Percentiles rank a stretch among this genome's conserved stretches.
phyloP scores from a whole-genome alignment of 2,329 filamentous ascomycete species.

The Apiospora rasikravindrae region DNA sequence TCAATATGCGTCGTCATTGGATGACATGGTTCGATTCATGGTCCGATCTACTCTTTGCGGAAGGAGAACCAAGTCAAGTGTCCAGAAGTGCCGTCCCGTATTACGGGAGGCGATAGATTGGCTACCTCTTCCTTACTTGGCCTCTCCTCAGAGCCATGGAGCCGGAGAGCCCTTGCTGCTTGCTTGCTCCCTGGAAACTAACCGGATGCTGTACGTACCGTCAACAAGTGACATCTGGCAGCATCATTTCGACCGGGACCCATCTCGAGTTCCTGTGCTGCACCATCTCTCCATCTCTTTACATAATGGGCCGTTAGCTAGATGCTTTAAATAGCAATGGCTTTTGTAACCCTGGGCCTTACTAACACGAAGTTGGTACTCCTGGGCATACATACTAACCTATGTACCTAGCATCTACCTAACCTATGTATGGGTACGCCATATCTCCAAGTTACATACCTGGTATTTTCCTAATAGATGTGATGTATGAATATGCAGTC shows the following conservation, averaged over 20 bases:
- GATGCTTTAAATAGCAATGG: constrained; percentile 9
- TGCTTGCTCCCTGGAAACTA: not conserved
- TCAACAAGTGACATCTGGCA: not conserved
- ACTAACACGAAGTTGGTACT: no score
- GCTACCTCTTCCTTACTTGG: not conserved
- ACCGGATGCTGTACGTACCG: not conserved
- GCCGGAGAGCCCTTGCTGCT: not conserved
- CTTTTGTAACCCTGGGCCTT: no score
- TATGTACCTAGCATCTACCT: no score
- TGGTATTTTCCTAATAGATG: no score
- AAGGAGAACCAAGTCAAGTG: constrained; percentile 2
- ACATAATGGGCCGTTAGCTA: not conserved
- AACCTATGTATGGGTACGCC: no score
- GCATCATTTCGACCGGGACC: not conserved
- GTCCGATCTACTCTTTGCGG: constrained; percentile 20
- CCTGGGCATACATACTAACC: not conserved
- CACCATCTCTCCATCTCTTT: not conserved
- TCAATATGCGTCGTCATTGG: not conserved
- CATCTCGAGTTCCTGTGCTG: not conserved
- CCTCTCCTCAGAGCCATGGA: not conserved
- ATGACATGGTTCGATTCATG: constrained; percentile 27
- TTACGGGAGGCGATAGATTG: constrained; percentile 3
- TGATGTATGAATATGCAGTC: no score
- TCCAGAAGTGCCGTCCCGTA: not conserved
- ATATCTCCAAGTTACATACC: no score